phyloP scores from a whole-genome alignment of 768 basidiomycete species.

The Thelephora aurantiotincta region DNA sequence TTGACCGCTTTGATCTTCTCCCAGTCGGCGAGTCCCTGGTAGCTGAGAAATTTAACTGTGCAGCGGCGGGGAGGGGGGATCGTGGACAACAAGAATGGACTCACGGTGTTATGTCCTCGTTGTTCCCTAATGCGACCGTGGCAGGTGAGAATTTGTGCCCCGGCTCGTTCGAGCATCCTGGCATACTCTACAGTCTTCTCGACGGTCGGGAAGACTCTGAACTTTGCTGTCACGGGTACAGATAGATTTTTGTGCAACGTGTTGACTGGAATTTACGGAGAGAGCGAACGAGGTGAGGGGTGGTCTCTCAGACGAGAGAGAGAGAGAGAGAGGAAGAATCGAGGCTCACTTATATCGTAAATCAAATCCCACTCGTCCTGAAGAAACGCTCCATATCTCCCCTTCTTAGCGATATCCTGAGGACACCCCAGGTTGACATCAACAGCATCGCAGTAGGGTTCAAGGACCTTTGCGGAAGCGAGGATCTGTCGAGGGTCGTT shows the following conservation, averaged over 20 bases:
- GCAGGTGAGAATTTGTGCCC: slow-evolving; percentile 89
- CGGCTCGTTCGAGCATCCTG: slow-evolving; percentile 88
- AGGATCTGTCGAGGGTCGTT: slow-evolving; percentile 76
- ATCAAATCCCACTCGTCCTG: slow-evolving; percentile 95
- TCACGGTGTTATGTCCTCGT: slow-evolving; percentile 68
- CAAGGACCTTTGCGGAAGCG: slow-evolving; percentile 60
- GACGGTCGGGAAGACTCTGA: slow-evolving; percentile 75
- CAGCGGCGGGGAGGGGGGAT: background rate
- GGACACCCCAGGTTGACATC: slow-evolving; percentile 94
- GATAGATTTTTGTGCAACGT: slow-evolving; percentile 71
- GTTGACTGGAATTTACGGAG: slow-evolving; percentile 41
- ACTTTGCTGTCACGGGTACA: slow-evolving; percentile 94
- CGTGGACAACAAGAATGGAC: slow-evolving; percentile 10
- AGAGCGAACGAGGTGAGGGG: no score
- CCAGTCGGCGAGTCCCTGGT: slow-evolving; percentile 80
- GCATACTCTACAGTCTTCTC: slow-evolving; percentile 91
- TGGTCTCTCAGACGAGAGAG: no score
- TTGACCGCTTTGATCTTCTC: slow-evolving; percentile 84
- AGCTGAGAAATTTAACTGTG: no score
- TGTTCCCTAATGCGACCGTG: slow-evolving; percentile 89
- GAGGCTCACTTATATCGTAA: slow-evolving; percentile 51
- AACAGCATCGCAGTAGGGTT: slow-evolving; percentile 77
- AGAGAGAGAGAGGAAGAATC: no score
- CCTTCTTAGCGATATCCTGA: slow-evolving; percentile 84
- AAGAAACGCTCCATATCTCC: slow-evolving; percentile 80